phyloP scores from a whole-genome alignment of 139 green algal genomes.

The Mesostigma viride region DNA sequence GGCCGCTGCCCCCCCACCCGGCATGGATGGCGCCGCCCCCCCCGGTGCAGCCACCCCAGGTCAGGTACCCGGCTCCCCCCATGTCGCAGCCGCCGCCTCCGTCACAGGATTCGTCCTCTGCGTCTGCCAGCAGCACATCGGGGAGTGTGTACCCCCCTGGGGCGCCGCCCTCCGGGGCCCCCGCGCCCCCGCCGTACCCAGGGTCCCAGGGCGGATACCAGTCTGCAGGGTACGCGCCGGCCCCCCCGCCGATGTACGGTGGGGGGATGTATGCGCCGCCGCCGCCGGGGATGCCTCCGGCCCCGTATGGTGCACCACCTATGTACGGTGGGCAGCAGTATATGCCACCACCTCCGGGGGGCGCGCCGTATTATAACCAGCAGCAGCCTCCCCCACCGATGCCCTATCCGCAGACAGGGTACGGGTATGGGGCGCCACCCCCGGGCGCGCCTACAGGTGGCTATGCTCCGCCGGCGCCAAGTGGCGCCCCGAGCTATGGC shows the following conservation, averaged over 20 bases:
- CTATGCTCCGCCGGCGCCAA: too few relatives aligned
- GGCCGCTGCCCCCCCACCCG: neutral
- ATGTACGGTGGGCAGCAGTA: too few relatives aligned
- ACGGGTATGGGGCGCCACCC: neutral
- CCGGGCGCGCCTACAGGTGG: too few relatives aligned
- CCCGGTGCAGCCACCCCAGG: neutral
- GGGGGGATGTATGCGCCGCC: neutral
- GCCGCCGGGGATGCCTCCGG: neutral
- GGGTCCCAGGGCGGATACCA: neutral
- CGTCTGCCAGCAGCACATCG: too few relatives aligned
- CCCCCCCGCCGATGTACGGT: neutral
- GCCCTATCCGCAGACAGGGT: neutral
- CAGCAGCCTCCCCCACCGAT: neutral
- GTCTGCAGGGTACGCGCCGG: neutral
- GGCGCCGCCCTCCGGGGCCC: neutral
- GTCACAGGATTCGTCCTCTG: neutral
- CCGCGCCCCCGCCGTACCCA: conserved; percentile 5
- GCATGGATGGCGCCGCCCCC: neutral
- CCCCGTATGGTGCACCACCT: conserved; percentile 15
- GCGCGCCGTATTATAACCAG: neutral
- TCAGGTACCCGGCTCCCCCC: neutral
- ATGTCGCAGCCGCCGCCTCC: too few relatives aligned
- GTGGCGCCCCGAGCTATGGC: too few relatives aligned
- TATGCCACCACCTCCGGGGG: neutral
- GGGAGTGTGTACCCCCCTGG: neutral